A percentile compares a stretch with the other conserved stretches of the same genome.
Evolutionary conservation across 352 stramenopile genomes (phyloP).

Genomic region (Globisporangium canariense): DNA sequence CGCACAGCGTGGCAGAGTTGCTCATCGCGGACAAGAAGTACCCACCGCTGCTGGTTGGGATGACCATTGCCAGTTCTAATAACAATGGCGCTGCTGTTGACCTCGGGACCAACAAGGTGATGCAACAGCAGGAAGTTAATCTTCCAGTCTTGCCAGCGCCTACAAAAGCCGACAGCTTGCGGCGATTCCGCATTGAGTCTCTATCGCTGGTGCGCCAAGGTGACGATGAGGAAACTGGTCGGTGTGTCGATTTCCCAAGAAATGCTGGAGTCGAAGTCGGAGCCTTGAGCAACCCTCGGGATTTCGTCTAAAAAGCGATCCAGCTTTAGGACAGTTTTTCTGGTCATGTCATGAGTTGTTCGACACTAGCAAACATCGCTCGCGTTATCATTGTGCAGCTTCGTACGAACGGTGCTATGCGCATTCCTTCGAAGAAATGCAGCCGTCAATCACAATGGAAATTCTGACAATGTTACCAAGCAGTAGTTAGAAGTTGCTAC

Average conservation of each 20-base stretch:
- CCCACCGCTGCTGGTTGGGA: slow-evolving; percentile 10
- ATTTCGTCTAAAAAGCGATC: background rate
- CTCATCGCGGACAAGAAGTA: slow-evolving; percentile 15
- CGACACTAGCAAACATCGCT: no score
- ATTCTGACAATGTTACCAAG: background rate
- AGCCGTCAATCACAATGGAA: no score
- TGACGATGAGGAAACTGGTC: background rate
- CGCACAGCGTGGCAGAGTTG: slow-evolving; percentile 7
- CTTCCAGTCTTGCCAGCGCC: background rate
- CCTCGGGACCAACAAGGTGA: background rate
- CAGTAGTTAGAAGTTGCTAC: background rate
- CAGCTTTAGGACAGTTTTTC: background rate
- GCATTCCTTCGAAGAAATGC: no score
- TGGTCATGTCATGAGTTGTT: background rate
- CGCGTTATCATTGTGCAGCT: no score
- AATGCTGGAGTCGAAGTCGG: no score
- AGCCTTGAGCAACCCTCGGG: background rate
- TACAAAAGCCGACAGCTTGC: background rate
- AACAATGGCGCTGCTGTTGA: no score
- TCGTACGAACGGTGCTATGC: no score
- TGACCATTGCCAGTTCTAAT: slow-evolving; percentile 12
- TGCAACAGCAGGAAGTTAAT: background rate
- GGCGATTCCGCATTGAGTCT: background rate
- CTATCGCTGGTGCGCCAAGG: background rate
- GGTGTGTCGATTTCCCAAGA: background rate